These are phyloP conservation scores for Achaetomiella virescens DNA, from an alignment of 495 filamentous ascomycete species.

Conservation along the genomic window DNA sequence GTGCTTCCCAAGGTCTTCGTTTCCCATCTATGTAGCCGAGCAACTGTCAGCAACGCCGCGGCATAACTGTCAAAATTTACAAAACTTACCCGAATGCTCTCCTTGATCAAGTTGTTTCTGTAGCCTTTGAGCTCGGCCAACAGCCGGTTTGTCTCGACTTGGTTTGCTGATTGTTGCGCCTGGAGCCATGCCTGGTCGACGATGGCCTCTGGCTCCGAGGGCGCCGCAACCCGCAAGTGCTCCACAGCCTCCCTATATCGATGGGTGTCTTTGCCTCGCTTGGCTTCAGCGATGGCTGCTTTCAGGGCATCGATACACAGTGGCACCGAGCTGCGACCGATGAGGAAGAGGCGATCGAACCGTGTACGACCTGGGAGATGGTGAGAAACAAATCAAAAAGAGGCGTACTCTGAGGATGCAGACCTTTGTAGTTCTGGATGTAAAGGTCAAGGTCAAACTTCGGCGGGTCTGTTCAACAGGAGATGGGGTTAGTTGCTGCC, in stretches of 20 bases:
- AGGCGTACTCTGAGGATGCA: constrained; percentile 2
- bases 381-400: background rate
- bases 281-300: constrained; percentile 68
- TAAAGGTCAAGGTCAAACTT: constrained; percentile 93
- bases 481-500: background rate
- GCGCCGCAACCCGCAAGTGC: constrained; percentile 54
- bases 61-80: background rate
- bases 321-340: constrained; percentile 69
- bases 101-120: constrained; percentile 96
- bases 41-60: background rate
- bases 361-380: constrained; percentile 55
- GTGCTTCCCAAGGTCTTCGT: constrained; percentile 45
- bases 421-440: constrained; percentile 85
- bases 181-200: constrained; percentile 68
- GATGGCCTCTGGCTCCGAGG: constrained; percentile 59
- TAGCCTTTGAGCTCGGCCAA: constrained; percentile 83
- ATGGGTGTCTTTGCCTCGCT: constrained; percentile 63
- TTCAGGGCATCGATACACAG: constrained; percentile 78
- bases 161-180: constrained; percentile 54
- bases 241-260: constrained; percentile 66
- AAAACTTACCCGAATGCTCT: constrained; percentile 77
- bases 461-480: constrained; percentile 55
- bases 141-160: constrained; percentile 61
- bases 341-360: constrained; percentile 72
- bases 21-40: constrained; percentile 32